These are phyloP conservation scores for Tuber aestivum DNA, from an alignment of 495 filamentous ascomycete genomes.

Conservation along the genomic window DNA sequence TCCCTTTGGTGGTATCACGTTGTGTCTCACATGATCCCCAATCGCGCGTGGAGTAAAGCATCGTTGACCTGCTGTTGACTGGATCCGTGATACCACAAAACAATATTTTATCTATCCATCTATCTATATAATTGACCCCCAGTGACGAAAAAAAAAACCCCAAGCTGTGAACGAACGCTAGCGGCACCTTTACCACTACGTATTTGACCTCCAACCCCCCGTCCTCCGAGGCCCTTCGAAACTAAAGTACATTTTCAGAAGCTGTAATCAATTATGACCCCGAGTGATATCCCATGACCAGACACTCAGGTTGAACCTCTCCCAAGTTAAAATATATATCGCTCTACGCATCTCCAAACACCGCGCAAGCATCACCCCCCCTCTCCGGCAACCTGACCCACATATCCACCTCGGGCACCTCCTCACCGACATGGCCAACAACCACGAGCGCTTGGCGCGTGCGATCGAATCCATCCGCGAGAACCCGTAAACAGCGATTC, in stretches of 20 bases:
- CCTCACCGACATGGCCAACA: conserved; percentile 83
- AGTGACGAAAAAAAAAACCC: background rate
- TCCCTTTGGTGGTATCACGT: background rate
- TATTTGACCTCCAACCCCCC: too few species aligned
- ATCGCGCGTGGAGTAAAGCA: background rate
- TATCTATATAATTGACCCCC: background rate
- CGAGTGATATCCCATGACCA: background rate
- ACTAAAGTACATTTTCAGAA: background rate
- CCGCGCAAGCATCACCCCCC: conserved; percentile 22
- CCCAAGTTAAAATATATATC: background rate
- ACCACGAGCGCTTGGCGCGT: conserved; percentile 68
- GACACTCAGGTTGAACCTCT: background rate
- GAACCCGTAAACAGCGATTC: conserved; percentile 74
- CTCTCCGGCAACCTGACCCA: conserved; percentile 54
- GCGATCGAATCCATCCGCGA: conserved; percentile 53
- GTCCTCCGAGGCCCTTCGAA: background rate
- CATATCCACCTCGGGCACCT: conserved; percentile 73
- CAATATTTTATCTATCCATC: background rate
- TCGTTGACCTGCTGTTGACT: background rate
- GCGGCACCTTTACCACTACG: background rate
- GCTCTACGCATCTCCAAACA: conserved; percentile 25
- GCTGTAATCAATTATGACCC: background rate
- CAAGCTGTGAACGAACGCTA: background rate
- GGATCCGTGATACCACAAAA: background rate
- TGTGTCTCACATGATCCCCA: too few species aligned